These are phyloP conservation scores for Phytophthora hibernalis DNA, from an alignment of 352 stramenopile genomes.

Conservation along the genomic window DNA sequence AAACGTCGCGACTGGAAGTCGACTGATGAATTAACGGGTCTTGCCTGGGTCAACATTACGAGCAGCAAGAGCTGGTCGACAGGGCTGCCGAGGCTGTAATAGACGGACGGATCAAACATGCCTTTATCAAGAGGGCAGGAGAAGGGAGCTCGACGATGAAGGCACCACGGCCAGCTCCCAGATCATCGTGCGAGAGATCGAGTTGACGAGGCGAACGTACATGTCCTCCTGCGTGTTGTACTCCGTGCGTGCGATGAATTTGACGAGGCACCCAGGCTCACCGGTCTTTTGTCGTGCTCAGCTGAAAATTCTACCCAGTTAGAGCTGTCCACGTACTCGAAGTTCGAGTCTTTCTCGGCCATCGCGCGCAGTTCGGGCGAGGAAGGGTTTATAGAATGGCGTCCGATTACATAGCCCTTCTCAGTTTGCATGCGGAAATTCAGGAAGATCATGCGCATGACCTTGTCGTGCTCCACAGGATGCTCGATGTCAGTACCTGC, in stretches of 20 bases:
- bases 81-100: conserved; percentile 5
- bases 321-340: conserved; percentile 63
- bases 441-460: conserved; percentile 56
- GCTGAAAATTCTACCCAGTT: conserved; percentile 64
- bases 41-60: conserved; percentile 7
- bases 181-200: conserved; percentile 56
- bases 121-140: conserved; percentile 31
- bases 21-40: too few species aligned
- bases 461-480: conserved; percentile 53
- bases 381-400: conserved; percentile 63
- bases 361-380: conserved; percentile 43
- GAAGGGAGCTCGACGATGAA: conserved; percentile 30
- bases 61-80: conserved; percentile 11
- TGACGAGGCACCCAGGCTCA: conserved; percentile 56
- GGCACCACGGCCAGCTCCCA: conserved; percentile 66
- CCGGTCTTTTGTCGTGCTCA: conserved; percentile 37
- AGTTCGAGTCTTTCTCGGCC: conserved; percentile 43
- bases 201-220: conserved; percentile 58
- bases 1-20: too few species aligned
- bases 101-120: not conserved
- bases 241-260: conserved; percentile 65
- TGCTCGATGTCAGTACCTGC: conserved; percentile 53
- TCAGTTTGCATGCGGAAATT: conserved; percentile 62
- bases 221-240: conserved; percentile 71
- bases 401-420: conserved; percentile 63